Base-by-base conservation (phyloP, 2,329 filamentous ascomycete species). In the Penicillium aurantiogriseum region DNA sequence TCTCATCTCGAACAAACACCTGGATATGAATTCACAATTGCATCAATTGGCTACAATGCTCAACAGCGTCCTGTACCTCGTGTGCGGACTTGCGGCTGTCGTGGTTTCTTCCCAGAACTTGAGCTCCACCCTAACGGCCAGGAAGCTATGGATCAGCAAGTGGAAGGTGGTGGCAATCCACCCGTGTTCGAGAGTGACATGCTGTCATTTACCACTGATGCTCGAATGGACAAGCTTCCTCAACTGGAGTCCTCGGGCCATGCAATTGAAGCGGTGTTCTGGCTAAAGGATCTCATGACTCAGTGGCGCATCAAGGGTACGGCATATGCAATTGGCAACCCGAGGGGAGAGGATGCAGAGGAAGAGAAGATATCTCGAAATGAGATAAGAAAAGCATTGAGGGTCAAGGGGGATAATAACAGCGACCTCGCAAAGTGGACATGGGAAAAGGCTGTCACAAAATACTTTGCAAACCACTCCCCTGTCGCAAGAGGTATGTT, bases 281-380 rank as follows among this genome's bases (percentile, higher is more conserved):
- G 92, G 93, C 79, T 87, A 10, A 83, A 85, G 62, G 83, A 88
- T 43, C 79, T 81, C 5, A 83, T 80, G 72, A 88, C 85, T 17
- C 93, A 97, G 78, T 97, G 93, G 93, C 85, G 93, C 58, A 74
- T 97, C 35, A 85, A 87, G 47, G 93, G 93, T 2, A 80, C 79
- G 57, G 90, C 88, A 19, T 94, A 87, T 77, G 77, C 96, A 5
- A 79, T 97, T 33, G 90, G 85, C 0, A 81, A 83, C 48, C 89
- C 92, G 65, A 83, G 88, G 57, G 84, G 87, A 60, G 77, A 74
- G 0, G 70, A 77, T n/a, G 81, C 85, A 54, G 77, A 74, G 1
- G 72, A 75, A 8, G 77, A 80, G 33, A 53, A 56, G 33, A 55
- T 57, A 0, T 65, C 61, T 25, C 56, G 69, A 86, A 82, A 3